A percentile compares a stretch with the other conserved stretches of the same genome.
phyloP scores from a whole-genome alignment of 306 rosid genomes.

The Dryas drummondii region DNA sequence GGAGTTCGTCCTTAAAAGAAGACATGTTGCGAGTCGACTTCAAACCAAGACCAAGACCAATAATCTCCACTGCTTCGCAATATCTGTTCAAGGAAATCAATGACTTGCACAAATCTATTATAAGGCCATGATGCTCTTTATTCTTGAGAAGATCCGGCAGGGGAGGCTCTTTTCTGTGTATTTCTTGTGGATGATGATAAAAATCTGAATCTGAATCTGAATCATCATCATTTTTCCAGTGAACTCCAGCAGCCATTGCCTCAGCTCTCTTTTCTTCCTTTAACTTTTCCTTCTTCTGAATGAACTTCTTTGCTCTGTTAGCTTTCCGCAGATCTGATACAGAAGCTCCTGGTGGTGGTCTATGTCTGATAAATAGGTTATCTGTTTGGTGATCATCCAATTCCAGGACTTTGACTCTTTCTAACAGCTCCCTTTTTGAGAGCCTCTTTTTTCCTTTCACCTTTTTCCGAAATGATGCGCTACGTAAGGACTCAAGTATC shows the following conservation, averaged over 20 bases:
- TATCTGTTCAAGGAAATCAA: conserved; percentile 69
- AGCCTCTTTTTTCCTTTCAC: conserved; percentile 67
- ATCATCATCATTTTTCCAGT: conserved; percentile 52
- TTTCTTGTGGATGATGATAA: conserved; percentile 53
- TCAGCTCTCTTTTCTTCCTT: conserved; percentile 69
- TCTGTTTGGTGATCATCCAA: conserved; percentile 46
- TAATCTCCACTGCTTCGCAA: conserved; percentile 79
- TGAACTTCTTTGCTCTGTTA: conserved; percentile 70
- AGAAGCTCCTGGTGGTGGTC: conserved; percentile 51
- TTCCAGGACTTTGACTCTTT: conserved; percentile 55
- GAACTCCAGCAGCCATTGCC: conserved; percentile 74
- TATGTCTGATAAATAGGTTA: conserved; percentile 59
- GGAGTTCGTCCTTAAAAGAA: conserved; percentile 67
- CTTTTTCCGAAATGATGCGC: conserved; percentile 41
- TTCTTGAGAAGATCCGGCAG: conserved; percentile 63
- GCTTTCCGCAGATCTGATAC: conserved; percentile 72
- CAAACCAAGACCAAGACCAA: conserved; percentile 48
- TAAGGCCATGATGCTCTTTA: conserved; percentile 63
- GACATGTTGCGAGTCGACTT: conserved; percentile 50
- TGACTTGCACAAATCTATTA: conserved; percentile 79
- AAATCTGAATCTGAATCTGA: conserved; percentile 46
- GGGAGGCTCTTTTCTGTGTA: conserved; percentile 51
- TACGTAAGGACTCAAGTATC: conserved; percentile 42
- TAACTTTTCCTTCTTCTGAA: conserved; percentile 56
- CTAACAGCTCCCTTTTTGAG: conserved; percentile 53